Base-by-base conservation (phyloP, 306 rosid species). In the Rosa chinensis region DNA sequence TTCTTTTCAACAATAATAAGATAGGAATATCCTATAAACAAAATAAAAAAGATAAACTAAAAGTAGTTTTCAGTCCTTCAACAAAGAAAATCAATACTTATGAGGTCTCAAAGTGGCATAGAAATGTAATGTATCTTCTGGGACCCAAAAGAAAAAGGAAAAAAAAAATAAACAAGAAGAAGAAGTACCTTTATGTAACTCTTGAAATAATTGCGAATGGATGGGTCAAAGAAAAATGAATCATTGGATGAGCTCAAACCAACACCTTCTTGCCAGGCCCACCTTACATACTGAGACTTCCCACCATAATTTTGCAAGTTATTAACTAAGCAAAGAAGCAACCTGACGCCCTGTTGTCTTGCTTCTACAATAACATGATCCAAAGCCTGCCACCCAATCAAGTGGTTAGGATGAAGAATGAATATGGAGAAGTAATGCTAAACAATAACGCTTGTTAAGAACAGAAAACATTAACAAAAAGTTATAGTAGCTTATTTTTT, bases 231-330 rank as follows among this genome's bases (percentile, higher is more conserved):
- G 87, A 95, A 95, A 94, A 95, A 95, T 73, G 99, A 95, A 88
- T 95, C 99, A 66, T 95, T 93, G 42, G 98, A 95, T 0, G 98
- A 85, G 62, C 99, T 93, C 84, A 95, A 77, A 66, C 97, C 97
- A 50, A 91, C 86, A 53, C 99, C 99, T 76, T 95, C 99, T 79
- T 91, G 89, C 99, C 98, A 95, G 52, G 99, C 99, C 99, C 99
- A 95, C 82, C 93, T 89, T 50, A 95, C 99, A 78, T 95, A 95
- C 84, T 90, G 94, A 84, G 93, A 86, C 92, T 95, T 95, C 85
- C 99, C 99, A 66, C 99, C 99, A 78, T 84, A 95, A 48, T 97
- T 92, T 77, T 91, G 92, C 90, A 95, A 88, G 86, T 95, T 93
- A 83, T 95, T 90, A 44, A 95, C 99, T 76, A 95, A 84, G 92